Percentiles rank a stretch among this genome's conserved stretches.
Conservation (phyloP, 2,329 filamentous ascomycete species). For the Calonectria pseudoreteaudii region DNA sequence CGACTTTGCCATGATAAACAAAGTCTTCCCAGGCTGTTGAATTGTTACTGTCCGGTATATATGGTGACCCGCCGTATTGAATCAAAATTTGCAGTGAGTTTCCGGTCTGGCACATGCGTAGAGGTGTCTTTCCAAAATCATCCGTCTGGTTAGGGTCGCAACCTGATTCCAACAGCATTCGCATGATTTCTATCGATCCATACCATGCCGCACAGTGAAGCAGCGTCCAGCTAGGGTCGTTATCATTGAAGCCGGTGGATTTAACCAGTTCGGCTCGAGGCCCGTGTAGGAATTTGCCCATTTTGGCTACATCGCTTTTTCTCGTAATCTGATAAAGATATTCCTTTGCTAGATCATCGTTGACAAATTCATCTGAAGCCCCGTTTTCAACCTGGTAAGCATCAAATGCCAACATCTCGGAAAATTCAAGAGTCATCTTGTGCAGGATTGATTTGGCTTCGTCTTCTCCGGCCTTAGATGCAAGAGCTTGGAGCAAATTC, state of each 20-base stretch:
- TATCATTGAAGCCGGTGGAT: neutral
- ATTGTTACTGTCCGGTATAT: neutral
- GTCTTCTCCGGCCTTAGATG: neutral
- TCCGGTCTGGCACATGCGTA: neutral
- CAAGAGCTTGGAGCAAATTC: neutral
- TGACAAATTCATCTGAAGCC: neutral
- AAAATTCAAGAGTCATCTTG: neutral
- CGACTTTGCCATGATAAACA: neutral
- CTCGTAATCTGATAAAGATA: neutral
- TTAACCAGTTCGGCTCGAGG: neutral
- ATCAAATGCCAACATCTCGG: neutral
- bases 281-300: neutral
- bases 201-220: neutral
- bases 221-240: neutral
- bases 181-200: neutral
- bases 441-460: neutral
- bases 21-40: neutral
- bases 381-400: neutral
- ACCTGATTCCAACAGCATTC: neutral
- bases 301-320: neutral
- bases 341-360: neutral
- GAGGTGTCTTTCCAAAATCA: neutral
- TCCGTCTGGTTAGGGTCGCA: neutral
- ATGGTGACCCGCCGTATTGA: neutral
- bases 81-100: neutral